Evolutionary conservation across 192 early-diverging fungal genomes (phyloP), one percentile per base, ranked within the genome.

Genomic region (Chytriomyces hyalinus): DNA sequence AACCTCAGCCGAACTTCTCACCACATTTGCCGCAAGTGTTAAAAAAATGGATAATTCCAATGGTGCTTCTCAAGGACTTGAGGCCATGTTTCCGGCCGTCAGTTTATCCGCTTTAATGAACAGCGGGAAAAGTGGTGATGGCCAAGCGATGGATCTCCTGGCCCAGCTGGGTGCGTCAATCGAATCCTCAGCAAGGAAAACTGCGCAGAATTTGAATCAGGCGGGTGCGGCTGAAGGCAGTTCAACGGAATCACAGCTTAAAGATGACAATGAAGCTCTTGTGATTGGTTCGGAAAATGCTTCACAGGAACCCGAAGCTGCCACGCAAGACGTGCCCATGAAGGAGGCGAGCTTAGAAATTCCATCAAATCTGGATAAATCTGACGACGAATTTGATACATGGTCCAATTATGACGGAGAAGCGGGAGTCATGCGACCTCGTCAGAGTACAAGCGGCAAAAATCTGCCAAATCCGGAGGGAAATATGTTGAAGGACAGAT

Each of bases 21-120:
- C 46, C 3, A 49, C 76, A 13, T 77, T 77, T 62, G 76, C 76
- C 9, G 49, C 49, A 17, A 68, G 76, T 43, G 46, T 76, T 11
- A 50, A 20, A n/a, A 26, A n/a, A 60, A 60, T 60, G 57, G 15
- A 60, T 60, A 17, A 60, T n/a, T 60, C 57, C 57, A n/a, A 22
- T 5, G 15, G 22, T 4, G 64, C 20, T 36, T 15, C n/a, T 28
- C 20, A 15, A 11, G 63, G 11, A 28, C 24, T 26, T n/a, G 67
- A 28, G 15, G 45, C 15, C 26, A 11, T 48, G 67, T 20, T 44
- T 43, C 63, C 20, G 15, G 17, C 63, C 26, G 63, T 65, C 36
- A 65, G 24, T 26, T 15, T 43, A 26, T 43, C 24, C 63, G 63
- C 20, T 1, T 57, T 13, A 13, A 57, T n/a, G 15, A 57, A 57